phyloP scores from a whole-genome alignment of 1,139 yeast species.

The Blastobotrys proliferans region DNA sequence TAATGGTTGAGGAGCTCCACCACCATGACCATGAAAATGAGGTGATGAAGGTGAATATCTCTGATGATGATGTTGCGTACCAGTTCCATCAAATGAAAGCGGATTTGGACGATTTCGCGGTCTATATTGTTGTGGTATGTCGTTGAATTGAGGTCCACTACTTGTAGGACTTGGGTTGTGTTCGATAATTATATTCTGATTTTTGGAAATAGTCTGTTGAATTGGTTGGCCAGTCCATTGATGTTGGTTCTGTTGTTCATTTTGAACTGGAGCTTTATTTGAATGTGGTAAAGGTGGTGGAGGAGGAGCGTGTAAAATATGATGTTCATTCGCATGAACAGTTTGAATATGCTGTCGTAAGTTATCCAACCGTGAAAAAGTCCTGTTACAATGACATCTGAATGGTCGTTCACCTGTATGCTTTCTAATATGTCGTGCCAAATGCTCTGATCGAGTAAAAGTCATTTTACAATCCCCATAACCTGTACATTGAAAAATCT shows the following conservation, averaged over 20 bases:
- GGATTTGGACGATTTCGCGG: constrained; percentile 15
- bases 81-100: constrained; percentile 12
- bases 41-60: neutral
- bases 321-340: constrained; percentile 77
- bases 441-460: constrained; percentile 82
- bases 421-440: constrained; percentile 87
- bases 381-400: constrained; percentile 78
- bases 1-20: constrained; percentile 1
- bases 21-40: neutral
- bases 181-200: constrained; percentile 17
- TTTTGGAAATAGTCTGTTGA: constrained; percentile 7
- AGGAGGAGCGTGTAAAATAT: constrained; percentile 34
- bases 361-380: constrained; percentile 81
- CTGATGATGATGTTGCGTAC: constrained; percentile 7
- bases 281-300: constrained; percentile 28
- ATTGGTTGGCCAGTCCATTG: constrained; percentile 1
- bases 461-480: constrained; percentile 86
- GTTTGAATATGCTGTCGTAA: constrained; percentile 90
- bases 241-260: constrained; percentile 12
- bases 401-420: constrained; percentile 97
- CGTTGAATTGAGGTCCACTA: constrained; percentile 2
- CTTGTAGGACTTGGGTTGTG: constrained; percentile 10
- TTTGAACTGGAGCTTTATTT: constrained; percentile 25
- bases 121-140: constrained; percentile 6
- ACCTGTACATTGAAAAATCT: constrained; percentile 79